A percentile compares a stretch with the other conserved stretches of the same genome.
phyloP scores from a whole-genome alignment of 208 protist species.

The Leishmania guyanensis region DNA sequence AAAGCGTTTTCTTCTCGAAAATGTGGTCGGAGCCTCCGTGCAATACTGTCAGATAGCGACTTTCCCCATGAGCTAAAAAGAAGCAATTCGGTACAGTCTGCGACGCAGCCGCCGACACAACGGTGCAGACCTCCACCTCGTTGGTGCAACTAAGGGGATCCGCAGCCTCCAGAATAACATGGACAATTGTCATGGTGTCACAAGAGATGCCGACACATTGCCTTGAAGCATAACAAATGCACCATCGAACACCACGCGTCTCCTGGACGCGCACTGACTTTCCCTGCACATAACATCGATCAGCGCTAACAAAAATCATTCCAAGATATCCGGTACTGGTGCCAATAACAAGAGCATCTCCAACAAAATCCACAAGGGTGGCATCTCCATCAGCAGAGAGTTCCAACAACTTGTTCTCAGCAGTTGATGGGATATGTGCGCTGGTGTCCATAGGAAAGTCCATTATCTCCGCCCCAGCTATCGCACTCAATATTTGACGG shows the following conservation, averaged over 20 bases:
- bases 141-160: neutral
- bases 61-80: constrained; percentile 15
- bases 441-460: constrained; percentile 11
- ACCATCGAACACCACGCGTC: constrained; percentile 11
- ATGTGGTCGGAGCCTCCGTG: neutral
- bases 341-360: constrained; percentile 23
- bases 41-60: constrained; percentile 18
- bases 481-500: constrained; percentile 34
- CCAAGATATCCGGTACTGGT: constrained; percentile 28
- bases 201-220: constrained; percentile 17
- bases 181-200: neutral
- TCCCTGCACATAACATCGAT: constrained; percentile 3
- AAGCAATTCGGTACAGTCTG: neutral
- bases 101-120: constrained; percentile 4
- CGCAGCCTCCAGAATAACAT: neutral
- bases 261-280: constrained; percentile 11
- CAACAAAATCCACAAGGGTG: constrained; percentile 29
- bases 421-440: neutral
- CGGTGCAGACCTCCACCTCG: neutral
- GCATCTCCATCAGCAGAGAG: constrained; percentile 16
- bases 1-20: neutral
- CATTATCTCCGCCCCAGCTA: constrained; percentile 26
- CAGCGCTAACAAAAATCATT: constrained; percentile 17
- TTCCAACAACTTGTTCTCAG: neutral
- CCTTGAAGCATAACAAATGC: neutral